These are phyloP conservation scores for Xanthoceras sorbifolium DNA, from an alignment of 345 rosid genomes.

Conservation along the genomic window DNA sequence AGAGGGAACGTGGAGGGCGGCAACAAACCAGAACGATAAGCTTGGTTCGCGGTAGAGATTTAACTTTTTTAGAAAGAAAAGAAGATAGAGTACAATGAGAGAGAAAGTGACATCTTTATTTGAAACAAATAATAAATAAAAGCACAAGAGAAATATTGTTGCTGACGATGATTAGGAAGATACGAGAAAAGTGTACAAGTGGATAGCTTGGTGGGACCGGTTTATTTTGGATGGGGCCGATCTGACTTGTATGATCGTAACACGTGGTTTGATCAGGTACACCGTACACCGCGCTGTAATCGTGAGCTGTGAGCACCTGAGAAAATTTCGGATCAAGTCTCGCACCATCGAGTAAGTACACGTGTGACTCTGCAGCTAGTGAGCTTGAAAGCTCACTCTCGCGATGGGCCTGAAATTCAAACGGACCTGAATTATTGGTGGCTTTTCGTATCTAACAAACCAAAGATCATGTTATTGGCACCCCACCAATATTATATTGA, in stretches of 20 bases:
- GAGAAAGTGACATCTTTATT: constrained; percentile 4
- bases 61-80: constrained; percentile 35
- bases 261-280: background rate
- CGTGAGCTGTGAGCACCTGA: constrained; percentile 13
- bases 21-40: constrained; percentile 52
- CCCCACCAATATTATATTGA: background rate
- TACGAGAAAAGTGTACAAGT: constrained; percentile 43
- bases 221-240: background rate
- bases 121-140: constrained; percentile 11
- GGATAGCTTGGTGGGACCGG: constrained; percentile 12
- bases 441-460: background rate
- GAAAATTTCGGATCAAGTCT: background rate
- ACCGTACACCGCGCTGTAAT: background rate
- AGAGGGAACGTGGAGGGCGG: constrained; percentile 65
- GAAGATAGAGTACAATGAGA: constrained; percentile 20
- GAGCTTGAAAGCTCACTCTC: background rate
- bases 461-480: background rate
- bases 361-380: too few species aligned
- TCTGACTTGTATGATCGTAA: background rate
- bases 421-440: background rate
- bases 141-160: constrained; percentile 14
- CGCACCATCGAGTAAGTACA: background rate
- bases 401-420: background rate
- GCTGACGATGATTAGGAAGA: constrained; percentile 44
- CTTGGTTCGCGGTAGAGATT: constrained; percentile 63